Evolutionary conservation across 1,284 basidiomycete genomes (phyloP).

Genomic region (Hymenochaete sp.): DNA sequence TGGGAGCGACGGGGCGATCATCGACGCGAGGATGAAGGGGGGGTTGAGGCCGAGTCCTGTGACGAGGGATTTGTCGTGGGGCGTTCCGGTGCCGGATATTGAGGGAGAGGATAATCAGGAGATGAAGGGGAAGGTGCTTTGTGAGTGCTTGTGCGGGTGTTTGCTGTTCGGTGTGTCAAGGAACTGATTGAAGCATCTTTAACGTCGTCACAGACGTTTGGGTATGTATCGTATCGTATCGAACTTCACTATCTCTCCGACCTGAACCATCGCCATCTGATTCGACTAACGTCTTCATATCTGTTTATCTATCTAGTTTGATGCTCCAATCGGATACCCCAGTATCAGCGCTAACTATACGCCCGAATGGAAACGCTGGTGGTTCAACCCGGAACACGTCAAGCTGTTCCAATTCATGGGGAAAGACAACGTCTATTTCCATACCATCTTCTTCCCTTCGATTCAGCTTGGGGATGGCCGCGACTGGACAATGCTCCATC

Average conservation of each 20-base stretch:
- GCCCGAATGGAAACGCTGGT: conserved; percentile 94
- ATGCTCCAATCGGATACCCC: conserved; percentile 95
- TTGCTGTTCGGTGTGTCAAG: too few species aligned
- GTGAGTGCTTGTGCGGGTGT: conserved; percentile 49
- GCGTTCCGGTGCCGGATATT: conserved; percentile 81
- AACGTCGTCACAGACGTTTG: conserved; percentile 73
- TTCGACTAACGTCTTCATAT: too few species aligned
- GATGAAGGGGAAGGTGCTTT: conserved; percentile 94
- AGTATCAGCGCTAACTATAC: conserved; percentile 98
- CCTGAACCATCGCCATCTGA: too few species aligned
- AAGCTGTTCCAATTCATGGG: conserved; percentile 98
- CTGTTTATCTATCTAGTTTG: too few species aligned
- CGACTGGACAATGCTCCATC: conserved; percentile 90
- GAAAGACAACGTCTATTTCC: conserved; percentile 98
- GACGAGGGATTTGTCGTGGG: conserved; percentile 94
- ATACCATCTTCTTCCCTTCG: conserved; percentile 93
- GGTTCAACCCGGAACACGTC: conserved; percentile 91
- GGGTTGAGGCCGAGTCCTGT: conserved; percentile 87
- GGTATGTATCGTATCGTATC: conserved; percentile 38
- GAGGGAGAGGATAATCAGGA: conserved; percentile 68
- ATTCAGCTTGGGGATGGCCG: conserved; percentile 86
- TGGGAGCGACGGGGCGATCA: conserved; percentile 77
- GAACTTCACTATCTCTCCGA: neutral
- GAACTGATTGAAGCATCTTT: conserved; percentile 9
- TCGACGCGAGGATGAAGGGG: conserved; percentile 84